These are phyloP conservation scores for Haematococcus lacustris DNA, from an alignment of 139 green algal genomes.

Conservation along the genomic window DNA sequence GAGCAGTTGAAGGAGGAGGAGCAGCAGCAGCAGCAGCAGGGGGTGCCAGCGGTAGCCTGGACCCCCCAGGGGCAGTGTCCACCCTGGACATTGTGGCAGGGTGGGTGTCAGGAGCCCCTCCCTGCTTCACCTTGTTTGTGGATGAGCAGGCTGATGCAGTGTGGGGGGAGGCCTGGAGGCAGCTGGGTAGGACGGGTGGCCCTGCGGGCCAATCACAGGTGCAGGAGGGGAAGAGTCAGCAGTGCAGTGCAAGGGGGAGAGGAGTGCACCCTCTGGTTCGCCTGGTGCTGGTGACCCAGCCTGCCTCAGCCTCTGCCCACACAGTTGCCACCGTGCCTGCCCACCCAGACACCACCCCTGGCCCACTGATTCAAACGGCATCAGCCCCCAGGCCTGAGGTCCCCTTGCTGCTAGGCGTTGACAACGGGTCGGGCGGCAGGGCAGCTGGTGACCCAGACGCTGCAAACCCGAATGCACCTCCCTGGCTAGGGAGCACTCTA, in stretches of 20 bases:
- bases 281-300: too few species aligned
- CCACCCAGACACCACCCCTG: too few species aligned
- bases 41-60: too few species aligned
- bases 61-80: neutral
- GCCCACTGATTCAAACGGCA: too few species aligned
- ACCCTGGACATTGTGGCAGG: neutral
- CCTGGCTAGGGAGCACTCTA: neutral
- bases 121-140: neutral
- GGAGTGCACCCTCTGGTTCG: too few species aligned
- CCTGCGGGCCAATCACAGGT: neutral
- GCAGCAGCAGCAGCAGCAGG: neutral
- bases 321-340: too few species aligned
- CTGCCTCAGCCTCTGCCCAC: too few species aligned
- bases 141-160: neutral
- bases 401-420: neutral
- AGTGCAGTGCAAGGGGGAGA: too few species aligned
- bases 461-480: neutral
- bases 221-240: neutral
- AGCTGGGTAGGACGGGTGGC: too few species aligned
- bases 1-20: neutral
- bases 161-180: neutral
- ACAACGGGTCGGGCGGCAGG: neutral
- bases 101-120: neutral
- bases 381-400: too few species aligned
- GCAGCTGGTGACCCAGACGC: neutral